Base-by-base conservation (phyloP, 495 filamentous ascomycete species). In the Aspergillus haitiensis region DNA sequence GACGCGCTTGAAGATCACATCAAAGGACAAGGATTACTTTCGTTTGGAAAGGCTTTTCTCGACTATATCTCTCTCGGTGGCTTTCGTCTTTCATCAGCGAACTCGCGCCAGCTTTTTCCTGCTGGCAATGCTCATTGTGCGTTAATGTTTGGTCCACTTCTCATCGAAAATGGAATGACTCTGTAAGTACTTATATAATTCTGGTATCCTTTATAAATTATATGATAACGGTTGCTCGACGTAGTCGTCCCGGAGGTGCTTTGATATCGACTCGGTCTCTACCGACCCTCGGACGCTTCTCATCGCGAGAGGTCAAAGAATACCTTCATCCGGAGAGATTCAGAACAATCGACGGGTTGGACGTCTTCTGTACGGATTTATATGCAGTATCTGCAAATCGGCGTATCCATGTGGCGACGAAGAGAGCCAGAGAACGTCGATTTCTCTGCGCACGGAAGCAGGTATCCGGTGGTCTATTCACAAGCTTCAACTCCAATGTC, bases 401-500 rank as follows among this genome's bases (percentile, higher is more conserved):
- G 9, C 55, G 21, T 39, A 27, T 57, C 15, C 50, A 57, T 12
- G 45, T 39, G 33, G 55, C 55, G 21, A 49, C 44, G 1, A 57
- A 57, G 34, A 10, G n/a, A 49, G 40, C 45, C 21, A 49, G 18
- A 49, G 39, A 37, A 7, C 55, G 55, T 34, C 40, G 55, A 13
- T 57, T 49, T n/a, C 44, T 57, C n/a, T 57, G 55, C 16, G 36
- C 55, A 48, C 36, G 55, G 7, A 57, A 57, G 45, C 55, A 57
- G 16, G n/a, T 57, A 13, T 57, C 55, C n/a, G 55, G 55, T 7
- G 55, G 55, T 4, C 35, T 57, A 11, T 57, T 57, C 18, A 57
- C 55, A 0, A 15, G 50, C 34, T 57, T 49, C 35, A 57, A 50
- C 15, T 49, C 44, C 8, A 5, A 36, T 37, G 12, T 34, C 18